Conservation (phyloP, 2,329 filamentous ascomycete species). For the Orbilia blumenaviensis region DNA sequence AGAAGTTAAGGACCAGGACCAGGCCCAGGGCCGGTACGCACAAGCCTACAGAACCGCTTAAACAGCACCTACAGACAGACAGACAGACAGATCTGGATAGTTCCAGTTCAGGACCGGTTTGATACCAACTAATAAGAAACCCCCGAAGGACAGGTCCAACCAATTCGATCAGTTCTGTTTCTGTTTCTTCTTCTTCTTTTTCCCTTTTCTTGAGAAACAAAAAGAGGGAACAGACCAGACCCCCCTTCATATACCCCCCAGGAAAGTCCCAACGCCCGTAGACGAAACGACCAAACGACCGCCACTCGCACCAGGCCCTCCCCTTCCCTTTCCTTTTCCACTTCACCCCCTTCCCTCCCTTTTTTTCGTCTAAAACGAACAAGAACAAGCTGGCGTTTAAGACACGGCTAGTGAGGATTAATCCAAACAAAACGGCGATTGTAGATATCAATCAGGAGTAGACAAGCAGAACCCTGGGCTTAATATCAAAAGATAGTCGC, state of each 20-base stretch:
- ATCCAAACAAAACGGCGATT: conserved; percentile 47
- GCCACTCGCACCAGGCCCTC: conserved; percentile 12
- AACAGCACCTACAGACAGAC: background rate
- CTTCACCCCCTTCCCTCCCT: background rate
- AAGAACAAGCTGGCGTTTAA: conserved; percentile 46
- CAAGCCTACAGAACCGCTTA: too few species aligned
- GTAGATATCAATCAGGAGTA: conserved; percentile 47
- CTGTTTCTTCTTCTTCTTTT: background rate
- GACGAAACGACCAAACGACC: conserved; percentile 35
- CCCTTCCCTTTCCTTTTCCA: background rate
- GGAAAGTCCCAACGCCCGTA: conserved; percentile 22
- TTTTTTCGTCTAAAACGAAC: conserved; percentile 19
- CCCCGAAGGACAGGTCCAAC: background rate
- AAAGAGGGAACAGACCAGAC: background rate
- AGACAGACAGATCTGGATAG: background rate
- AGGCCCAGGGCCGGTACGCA: background rate
- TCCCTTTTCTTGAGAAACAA: background rate
- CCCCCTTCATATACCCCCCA: too few species aligned
- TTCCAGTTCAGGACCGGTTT: conserved; percentile 4
- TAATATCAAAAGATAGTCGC: background rate
- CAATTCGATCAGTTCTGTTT: background rate
- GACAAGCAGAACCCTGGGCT: background rate
- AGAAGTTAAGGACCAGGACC: background rate
- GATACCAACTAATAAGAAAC: background rate
- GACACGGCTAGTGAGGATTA: conserved; percentile 41